phyloP scores from a whole-genome alignment of 176 grass and related monocot genomes.

The Tillandsia leiboldiana region DNA sequence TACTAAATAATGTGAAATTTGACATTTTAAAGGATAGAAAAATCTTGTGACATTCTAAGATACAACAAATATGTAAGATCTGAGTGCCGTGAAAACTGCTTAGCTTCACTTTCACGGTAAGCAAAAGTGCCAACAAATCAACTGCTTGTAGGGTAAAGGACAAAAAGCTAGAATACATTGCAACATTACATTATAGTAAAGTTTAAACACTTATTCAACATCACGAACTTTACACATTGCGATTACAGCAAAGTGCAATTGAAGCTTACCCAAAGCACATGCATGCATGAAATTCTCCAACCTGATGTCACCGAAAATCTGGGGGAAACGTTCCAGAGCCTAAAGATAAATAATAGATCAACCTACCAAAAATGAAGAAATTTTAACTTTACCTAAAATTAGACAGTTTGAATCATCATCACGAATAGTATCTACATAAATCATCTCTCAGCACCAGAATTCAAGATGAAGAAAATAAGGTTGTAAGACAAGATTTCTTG shows the following conservation, averaged over 20 bases:
- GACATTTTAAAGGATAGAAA: not conserved
- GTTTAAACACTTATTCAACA: not conserved
- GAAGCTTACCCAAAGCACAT: slow-evolving; percentile 51
- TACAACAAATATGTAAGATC: not conserved
- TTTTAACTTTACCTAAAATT: not conserved
- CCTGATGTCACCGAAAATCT: slow-evolving; percentile 48
- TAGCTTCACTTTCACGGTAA: not conserved
- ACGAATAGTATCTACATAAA: too few species aligned
- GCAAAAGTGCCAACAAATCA: not conserved
- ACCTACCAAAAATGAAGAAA: not conserved
- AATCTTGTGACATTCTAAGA: not conserved
- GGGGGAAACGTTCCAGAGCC: slow-evolving; percentile 45
- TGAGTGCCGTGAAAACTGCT: not conserved
- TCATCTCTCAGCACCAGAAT: too few species aligned
- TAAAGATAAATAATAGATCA: slow-evolving; percentile 23
- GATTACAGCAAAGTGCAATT: not conserved
- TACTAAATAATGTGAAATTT: not conserved
- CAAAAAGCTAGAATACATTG: not conserved
- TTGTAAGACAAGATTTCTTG: too few species aligned
- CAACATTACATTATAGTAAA: not conserved
- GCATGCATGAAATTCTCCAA: slow-evolving; percentile 59
- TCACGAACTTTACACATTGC: not conserved
- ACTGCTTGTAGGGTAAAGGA: not conserved
- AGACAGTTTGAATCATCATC: not conserved
- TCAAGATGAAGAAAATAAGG: too few species aligned